Base-by-base conservation (phyloP, 176 grass and related monocot genomes). In the Carex kokanica region DNA sequence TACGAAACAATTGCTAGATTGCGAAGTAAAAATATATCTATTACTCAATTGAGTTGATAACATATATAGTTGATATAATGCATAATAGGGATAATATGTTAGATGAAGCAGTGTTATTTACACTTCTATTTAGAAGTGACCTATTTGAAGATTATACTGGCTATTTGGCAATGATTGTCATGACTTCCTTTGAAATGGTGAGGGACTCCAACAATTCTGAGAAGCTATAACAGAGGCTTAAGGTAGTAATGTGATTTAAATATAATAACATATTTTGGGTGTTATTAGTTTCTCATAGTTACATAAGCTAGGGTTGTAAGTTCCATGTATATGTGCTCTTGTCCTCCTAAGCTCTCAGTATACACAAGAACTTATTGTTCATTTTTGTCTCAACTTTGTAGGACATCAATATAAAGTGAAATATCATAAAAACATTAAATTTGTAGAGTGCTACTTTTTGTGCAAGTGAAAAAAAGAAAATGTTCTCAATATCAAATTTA, bases 221-320 rank as follows among this genome's bases (percentile, higher is more conserved):
- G 62, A 98, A 93, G 81, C 92, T 98, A 74, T 92, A 98, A 90
- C 92, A 98, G 52, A 93, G 92, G 70, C 87, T 98, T 77, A 98
- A 91, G 90, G 95, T 93, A 31, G 6, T 77, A 14, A 74, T 52
- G 43, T 25, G n/a, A 74, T 74, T 24, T 52, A 52, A 49, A 15
- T 49, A 51, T 74, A 25, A 25, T 25, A 6, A 74, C 25, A 15
- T 17, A 8, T 4, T 0, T 24, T 49, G n/a, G 10, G 40, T 24
- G 34, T 49, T 73, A 47, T 73, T 20, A 74, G 11, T 25, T 73
- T 51, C 41, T 73, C 17, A 52, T 74, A 25, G 25, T 74, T 15
- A 12, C 31, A 73, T n/a, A 32, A 27, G 25, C 25, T 27, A 25
- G 2, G 18, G 15, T 17, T 56, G 24, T 25, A 41, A 55, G 34